Percentiles rank a stretch among this genome's conserved stretches.
Evolutionary conservation across 2,329 filamentous ascomycete species (phyloP).

Genomic region (Fusarium clavum): DNA sequence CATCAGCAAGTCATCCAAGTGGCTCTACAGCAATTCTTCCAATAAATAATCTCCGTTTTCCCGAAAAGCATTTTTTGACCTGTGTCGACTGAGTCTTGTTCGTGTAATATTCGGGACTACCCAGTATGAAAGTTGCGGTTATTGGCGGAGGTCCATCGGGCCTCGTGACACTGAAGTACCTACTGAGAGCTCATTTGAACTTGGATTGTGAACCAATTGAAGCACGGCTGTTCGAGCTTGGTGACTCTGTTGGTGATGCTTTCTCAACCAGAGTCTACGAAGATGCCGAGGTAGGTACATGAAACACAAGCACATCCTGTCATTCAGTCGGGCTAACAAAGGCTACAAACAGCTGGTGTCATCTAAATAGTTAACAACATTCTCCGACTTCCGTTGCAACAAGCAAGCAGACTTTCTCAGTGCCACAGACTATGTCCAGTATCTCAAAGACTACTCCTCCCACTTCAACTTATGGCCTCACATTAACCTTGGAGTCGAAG

Average conservation of each 20-base stretch:
- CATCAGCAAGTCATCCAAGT: not conserved
- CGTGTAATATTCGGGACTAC: not conserved
- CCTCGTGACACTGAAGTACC: not conserved
- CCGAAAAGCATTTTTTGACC: accelerated
- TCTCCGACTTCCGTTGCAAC: not conserved
- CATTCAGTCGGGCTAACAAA: not conserved
- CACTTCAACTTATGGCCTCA: not conserved
- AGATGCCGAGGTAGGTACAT: not conserved
- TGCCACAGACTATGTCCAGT: not conserved
- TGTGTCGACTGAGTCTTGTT: not conserved
- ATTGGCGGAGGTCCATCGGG: conserved; percentile 1
- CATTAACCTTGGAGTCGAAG: not conserved
- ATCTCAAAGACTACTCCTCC: not conserved
- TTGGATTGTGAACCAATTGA: not conserved
- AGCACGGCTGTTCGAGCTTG: not conserved
- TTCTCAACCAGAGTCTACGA: not conserved
- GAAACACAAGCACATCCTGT: not conserved
- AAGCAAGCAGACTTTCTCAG: not conserved
- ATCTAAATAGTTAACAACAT: not conserved
- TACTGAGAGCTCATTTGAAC: not conserved
- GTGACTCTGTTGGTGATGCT: not conserved
- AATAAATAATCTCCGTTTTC: not conserved
- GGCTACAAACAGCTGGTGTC: not conserved
- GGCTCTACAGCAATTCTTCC: not conserved
- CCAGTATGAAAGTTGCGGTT: not conserved